Evolutionary conservation across 768 basidiomycete species (phyloP).

Genomic region (Lactarius tabidus): DNA sequence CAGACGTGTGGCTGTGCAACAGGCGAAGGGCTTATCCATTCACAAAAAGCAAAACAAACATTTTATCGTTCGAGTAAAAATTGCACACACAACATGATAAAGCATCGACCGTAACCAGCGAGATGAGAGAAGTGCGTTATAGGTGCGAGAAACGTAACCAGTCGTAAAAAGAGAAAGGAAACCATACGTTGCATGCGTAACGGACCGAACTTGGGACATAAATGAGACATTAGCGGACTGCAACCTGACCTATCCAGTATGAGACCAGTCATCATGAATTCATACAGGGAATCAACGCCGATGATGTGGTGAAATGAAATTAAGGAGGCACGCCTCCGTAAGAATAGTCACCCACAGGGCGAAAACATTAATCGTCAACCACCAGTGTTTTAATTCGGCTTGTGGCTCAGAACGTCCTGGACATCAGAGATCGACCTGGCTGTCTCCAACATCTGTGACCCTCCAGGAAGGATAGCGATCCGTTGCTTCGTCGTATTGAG

Average conservation of each 20-base stretch:
- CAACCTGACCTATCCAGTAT: constrained; percentile 20
- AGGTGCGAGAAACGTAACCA: constrained; percentile 8
- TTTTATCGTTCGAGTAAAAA: not conserved
- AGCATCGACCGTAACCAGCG: constrained; percentile 23
- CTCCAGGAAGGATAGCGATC: constrained; percentile 70
- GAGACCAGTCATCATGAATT: constrained; percentile 19
- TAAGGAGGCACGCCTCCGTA: constrained; percentile 19
- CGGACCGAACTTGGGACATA: constrained; percentile 1
- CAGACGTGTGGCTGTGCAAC: not conserved
- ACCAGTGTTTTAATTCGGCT: constrained; percentile 27
- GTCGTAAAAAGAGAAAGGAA: constrained; percentile 13
- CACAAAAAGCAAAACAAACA: no score
- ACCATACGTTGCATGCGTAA: constrained; percentile 2
- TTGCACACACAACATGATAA: constrained; percentile 12
- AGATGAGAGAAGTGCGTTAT: constrained; percentile 15
- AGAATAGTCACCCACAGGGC: constrained; percentile 16
- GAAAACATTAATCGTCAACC: constrained; percentile 3
- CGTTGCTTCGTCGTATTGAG: constrained; percentile 79
- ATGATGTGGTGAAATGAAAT: not conserved
- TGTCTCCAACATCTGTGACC: constrained; percentile 61
- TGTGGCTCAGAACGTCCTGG: constrained; percentile 61
- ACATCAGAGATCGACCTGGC: constrained; percentile 69
- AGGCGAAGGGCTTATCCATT: no score
- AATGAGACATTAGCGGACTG: constrained; percentile 18
- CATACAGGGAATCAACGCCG: constrained; percentile 24